phyloP scores from a whole-genome alignment of 2,329 filamentous ascomycete genomes.

The Fusarium citri region DNA sequence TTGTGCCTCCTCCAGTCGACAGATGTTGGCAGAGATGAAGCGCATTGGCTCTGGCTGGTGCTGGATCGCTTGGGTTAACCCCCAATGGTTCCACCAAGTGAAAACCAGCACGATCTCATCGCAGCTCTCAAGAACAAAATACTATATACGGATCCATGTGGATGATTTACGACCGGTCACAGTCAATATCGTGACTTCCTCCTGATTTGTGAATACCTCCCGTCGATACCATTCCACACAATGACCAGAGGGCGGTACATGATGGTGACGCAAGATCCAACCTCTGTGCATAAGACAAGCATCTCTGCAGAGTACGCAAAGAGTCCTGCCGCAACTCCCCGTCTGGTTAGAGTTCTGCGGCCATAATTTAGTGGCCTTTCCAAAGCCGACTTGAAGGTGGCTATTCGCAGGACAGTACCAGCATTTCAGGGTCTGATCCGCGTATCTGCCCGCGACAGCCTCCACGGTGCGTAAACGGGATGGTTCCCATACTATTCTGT shows the following conservation, averaged over 20 bases:
- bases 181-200: slow-evolving; percentile 19
- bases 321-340: not conserved
- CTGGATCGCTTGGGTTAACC: slow-evolving; percentile 40
- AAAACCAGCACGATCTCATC: slow-evolving; percentile 28
- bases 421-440: not conserved
- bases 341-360: not conserved
- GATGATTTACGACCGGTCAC: slow-evolving; percentile 51
- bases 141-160: slow-evolving; percentile 54
- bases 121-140: slow-evolving; percentile 37
- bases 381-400: not conserved
- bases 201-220: slow-evolving; percentile 17
- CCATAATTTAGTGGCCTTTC: slow-evolving; percentile 8
- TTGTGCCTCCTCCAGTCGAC: slow-evolving; percentile 18
- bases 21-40: slow-evolving; percentile 34
- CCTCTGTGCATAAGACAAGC: not conserved
- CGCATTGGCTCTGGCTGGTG: slow-evolving; percentile 26
- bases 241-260: not conserved
- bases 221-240: not conserved
- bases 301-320: not conserved
- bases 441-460: not conserved
- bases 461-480: not conserved
- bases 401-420: slow-evolving; percentile 1
- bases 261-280: not conserved
- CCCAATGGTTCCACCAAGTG: slow-evolving; percentile 39
- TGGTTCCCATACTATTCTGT: not conserved